Evolutionary conservation across 2,329 filamentous ascomycete species (phyloP).

Genomic region (Xylaria polymorpha): DNA sequence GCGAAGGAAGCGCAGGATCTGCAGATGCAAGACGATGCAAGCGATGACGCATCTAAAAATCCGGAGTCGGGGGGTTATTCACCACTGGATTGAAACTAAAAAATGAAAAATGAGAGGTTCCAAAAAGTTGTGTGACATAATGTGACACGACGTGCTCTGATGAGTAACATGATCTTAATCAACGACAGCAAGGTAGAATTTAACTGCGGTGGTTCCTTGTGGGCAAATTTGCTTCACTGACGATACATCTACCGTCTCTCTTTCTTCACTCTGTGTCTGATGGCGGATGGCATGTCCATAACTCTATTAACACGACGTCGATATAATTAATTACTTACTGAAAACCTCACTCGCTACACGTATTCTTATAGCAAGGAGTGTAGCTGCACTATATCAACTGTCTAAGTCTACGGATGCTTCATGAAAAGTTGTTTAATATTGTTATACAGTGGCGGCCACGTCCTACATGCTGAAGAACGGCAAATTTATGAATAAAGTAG

Average conservation of each 20-base stretch:
- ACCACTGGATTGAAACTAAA: not conserved
- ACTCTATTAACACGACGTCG: not conserved
- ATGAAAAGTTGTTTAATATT: not conserved
- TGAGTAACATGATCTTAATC: not conserved
- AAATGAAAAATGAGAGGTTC: not conserved
- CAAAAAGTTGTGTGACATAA: not conserved
- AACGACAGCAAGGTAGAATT: not conserved
- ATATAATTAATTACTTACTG: not conserved
- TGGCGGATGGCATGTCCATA: not conserved
- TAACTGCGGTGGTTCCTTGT: not conserved
- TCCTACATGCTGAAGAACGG: not conserved
- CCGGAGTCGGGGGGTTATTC: conserved; percentile 23
- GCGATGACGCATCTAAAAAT: conserved; percentile 24
- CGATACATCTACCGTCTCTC: too few relatives aligned
- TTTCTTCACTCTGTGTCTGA: not conserved
- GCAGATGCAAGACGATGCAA: conserved; percentile 41
- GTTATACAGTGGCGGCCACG: not conserved
- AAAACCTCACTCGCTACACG: not conserved
- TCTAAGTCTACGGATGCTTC: not conserved
- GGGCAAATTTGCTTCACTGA: not conserved
- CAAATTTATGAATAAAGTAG: not conserved
- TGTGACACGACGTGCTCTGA: not conserved
- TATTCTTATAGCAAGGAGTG: not conserved
- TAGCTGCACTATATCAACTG: not conserved
- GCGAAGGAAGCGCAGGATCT: conserved; percentile 52